Conservation (phyloP, 164 flowering plant species). For the Stephania japonica region DNA sequence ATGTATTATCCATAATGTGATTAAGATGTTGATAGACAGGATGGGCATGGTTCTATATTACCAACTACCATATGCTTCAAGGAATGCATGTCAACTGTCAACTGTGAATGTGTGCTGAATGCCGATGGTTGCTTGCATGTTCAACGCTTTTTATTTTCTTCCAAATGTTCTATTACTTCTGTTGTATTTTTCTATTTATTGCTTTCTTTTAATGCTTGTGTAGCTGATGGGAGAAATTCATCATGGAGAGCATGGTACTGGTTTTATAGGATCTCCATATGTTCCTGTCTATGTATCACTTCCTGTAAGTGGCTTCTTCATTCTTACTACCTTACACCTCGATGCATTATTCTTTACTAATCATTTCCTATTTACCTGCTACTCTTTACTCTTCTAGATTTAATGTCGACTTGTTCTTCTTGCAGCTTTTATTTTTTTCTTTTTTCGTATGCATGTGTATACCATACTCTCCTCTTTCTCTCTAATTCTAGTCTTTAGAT, state of each 20-base stretch:
- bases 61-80: background rate
- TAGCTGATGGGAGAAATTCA: slow-evolving; percentile 55
- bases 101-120: background rate
- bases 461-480: too few relatives aligned
- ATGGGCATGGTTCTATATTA: background rate
- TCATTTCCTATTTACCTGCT: too few relatives aligned
- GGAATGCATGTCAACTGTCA: background rate
- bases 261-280: slow-evolving; percentile 49
- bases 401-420: too few relatives aligned
- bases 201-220: slow-evolving; percentile 24
- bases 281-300: slow-evolving; percentile 77
- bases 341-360: too few relatives aligned
- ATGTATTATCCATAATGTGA: background rate
- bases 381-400: too few relatives aligned
- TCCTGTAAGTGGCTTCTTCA: slow-evolving; percentile 45
- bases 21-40: background rate
- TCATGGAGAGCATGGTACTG: slow-evolving; percentile 33
- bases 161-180: background rate
- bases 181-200: background rate
- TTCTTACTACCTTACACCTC: background rate
- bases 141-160: background rate
- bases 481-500: too few relatives aligned
- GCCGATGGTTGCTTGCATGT: background rate
- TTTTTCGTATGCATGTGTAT: too few relatives aligned
- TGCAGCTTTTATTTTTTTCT: too few relatives aligned